Evolutionary conservation across 2,329 filamentous ascomycete genomes (phyloP).

Genomic region (Pseudogymnoascus pannorum): DNA sequence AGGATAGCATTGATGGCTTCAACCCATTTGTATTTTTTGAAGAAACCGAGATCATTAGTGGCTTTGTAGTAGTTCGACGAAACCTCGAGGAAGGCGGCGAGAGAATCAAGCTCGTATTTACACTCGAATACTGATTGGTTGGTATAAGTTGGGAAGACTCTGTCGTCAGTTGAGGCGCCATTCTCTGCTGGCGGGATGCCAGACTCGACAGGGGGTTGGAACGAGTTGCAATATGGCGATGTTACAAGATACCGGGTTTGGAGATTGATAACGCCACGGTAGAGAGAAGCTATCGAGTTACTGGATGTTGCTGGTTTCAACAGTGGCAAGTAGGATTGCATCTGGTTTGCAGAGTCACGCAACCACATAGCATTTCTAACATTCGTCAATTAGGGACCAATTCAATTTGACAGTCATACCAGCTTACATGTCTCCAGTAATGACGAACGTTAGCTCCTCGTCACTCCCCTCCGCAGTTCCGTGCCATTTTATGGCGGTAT

Average conservation of each 20-base stretch:
- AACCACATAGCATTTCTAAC: slow-evolving; percentile 91
- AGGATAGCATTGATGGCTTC: slow-evolving; percentile 64
- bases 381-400: slow-evolving; percentile 34
- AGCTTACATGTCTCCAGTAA: slow-evolving; percentile 46
- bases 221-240: slow-evolving; percentile 81
- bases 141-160: slow-evolving; percentile 64
- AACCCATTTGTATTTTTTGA: slow-evolving; percentile 66
- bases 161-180: slow-evolving; percentile 50
- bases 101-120: slow-evolving; percentile 90
- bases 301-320: slow-evolving; percentile 45
- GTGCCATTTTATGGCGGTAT: slow-evolving; percentile 65
- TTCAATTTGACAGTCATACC: slow-evolving; percentile 35
- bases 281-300: slow-evolving; percentile 58
- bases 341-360: slow-evolving; percentile 71
- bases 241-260: slow-evolving; percentile 61
- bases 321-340: slow-evolving; percentile 61
- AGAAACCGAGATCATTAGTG: slow-evolving; percentile 67
- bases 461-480: slow-evolving; percentile 50
- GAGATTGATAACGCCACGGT: slow-evolving; percentile 64
- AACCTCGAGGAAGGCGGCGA: slow-evolving; percentile 79
- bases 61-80: slow-evolving; percentile 70
- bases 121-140: slow-evolving; percentile 76
- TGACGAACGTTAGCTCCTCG: slow-evolving; percentile 57
- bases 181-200: slow-evolving; percentile 53
- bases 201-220: slow-evolving; percentile 76